A percentile compares a stretch with the other conserved stretches of the same genome.
Evolutionary conservation across 1,139 yeast genomes (phyloP).

Genomic region (Scheffersomyces lignicola): DNA sequence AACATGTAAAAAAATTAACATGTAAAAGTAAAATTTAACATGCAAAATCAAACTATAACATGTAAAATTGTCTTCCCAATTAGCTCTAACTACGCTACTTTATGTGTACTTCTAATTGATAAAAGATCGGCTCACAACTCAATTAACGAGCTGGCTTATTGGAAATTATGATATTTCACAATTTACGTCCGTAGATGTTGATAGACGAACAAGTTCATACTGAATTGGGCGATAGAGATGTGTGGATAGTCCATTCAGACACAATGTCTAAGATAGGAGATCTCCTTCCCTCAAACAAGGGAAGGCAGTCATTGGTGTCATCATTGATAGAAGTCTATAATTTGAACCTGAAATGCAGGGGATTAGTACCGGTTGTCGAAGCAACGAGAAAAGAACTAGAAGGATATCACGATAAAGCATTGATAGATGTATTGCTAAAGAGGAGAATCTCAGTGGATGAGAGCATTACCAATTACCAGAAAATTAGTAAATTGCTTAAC

Average conservation of each 20-base stretch:
- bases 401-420: conserved; percentile 41
- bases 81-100: no score
- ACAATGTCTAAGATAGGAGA: conserved; percentile 33
- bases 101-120: no score
- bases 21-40: no score
- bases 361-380: conserved; percentile 22
- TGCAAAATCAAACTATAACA: no score
- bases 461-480: conserved; percentile 5
- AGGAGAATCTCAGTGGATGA: conserved; percentile 17
- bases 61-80: no score
- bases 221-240: conserved; percentile 13
- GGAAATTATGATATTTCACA: background rate
- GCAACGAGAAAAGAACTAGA: conserved; percentile 27
- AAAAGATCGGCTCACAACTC: no score
- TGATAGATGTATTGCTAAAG: conserved; percentile 31
- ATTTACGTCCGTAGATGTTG: background rate
- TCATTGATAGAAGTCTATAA: conserved; percentile 44
- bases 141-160: background rate
- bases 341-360: conserved; percentile 25
- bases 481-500: conserved; percentile 5
- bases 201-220: conserved; percentile 1
- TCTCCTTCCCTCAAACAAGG: conserved; percentile 51
- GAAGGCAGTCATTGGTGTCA: conserved; percentile 48
- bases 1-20: no score
- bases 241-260: conserved; percentile 22